Base-by-base conservation (phyloP, 345 rosid genomes). In the Rhodomyrtus tomentosa region DNA sequence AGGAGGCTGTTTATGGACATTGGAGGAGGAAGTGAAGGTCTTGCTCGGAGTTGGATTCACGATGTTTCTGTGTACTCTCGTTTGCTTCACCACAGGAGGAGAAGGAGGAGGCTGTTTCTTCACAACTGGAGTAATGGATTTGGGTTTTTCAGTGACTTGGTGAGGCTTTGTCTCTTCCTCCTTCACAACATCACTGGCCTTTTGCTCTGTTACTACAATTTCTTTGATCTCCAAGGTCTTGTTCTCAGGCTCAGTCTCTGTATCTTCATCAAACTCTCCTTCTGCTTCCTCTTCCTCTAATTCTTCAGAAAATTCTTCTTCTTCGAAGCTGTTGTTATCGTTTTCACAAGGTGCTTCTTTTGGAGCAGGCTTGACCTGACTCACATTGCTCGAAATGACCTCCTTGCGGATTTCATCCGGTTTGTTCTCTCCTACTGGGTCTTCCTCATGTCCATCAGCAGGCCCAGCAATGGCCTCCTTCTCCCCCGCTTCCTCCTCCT, bases 51-150 rank as follows among this genome's bases (percentile, higher is more conserved):
- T 82, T 16, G 92, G 87, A 85, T 76, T 91, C 84, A 91, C 36
- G 68, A 91, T 82, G 80, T 81, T 88, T 25, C 91, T 84, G 83
- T 87, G 81, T 87, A 89, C 58, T 55, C 91, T 85, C 42, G 56
- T 83, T 68, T 76, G 88, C 48, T 83, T 90, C 24, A 85, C 52
- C 49, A 72, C 90, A 49, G 50, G 50, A 12, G 92, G 90, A 18
- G 92, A 90, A 18, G 92, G 90, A 10, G 98, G 92, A 68, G 92
- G 83, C 82, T 81, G 84, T 87, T 90, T 90, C 45, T 88, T 90
- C 53, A 87, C 87, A 32, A 88, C 82, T 24, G 95, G 88, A 56
- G 92, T 83, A 52, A 52, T 54, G 53, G 52, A 87, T 86, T 90
- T 91, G 68, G 74, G 81, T 24, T 82, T 73, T 27, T 68, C 72